Conservation (phyloP, 192 early-diverging fungal genomes). For the Anaeromyces robustus region DNA sequence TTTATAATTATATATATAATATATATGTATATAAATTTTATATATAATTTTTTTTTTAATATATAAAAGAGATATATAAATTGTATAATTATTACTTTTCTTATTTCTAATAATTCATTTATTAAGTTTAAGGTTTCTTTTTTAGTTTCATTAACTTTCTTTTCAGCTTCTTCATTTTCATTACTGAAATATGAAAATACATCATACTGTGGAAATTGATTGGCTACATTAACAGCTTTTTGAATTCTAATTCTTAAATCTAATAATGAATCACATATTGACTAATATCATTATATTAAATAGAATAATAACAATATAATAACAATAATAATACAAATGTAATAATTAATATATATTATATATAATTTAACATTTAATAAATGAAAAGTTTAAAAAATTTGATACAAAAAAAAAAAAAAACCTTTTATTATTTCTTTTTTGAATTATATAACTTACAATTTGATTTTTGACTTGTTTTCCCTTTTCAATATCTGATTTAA, state of each 20-base stretch:
- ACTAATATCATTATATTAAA: conserved; percentile 17
- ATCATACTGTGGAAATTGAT: conserved; percentile 56
- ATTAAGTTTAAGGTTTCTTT: conserved; percentile 9
- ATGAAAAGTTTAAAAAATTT: no score
- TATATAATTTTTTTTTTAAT: no score
- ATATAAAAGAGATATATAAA: conserved; percentile 6
- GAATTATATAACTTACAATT: conserved; percentile 31
- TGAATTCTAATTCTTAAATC: conserved; percentile 81
- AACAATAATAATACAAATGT: no score
- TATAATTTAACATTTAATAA: no score
- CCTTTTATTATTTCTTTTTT: no score
- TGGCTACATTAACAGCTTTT: conserved; percentile 53
- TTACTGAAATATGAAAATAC: conserved; percentile 8
- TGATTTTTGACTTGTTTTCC: conserved; percentile 83
- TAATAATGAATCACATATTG: conserved; percentile 64
- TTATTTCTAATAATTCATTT: conserved; percentile 18
- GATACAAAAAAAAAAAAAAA: no score
- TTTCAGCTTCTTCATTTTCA: background rate
- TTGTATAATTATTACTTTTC: conserved; percentile 7
- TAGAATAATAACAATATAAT: no score
- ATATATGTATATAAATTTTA: no score
- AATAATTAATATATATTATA: no score
- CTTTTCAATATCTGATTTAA: conserved; percentile 69
- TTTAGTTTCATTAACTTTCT: conserved; percentile 4
- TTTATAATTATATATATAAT: background rate